A percentile compares a stretch with the other conserved stretches of the same genome.
phyloP scores from a whole-genome alignment of 768 basidiomycete genomes.

The Podaxis pistillaris region DNA sequence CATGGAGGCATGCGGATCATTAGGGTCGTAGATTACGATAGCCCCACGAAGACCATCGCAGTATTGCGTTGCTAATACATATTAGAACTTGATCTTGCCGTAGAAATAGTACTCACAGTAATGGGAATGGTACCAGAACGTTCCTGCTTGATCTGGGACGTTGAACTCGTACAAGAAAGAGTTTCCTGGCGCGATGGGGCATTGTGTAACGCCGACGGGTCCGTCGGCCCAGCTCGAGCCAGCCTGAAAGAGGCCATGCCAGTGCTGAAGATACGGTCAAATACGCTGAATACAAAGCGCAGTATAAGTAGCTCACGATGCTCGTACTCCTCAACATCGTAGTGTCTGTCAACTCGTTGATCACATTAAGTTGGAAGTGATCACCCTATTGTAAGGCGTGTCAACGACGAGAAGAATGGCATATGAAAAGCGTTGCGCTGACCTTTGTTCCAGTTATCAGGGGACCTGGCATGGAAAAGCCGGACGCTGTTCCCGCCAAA shows the following conservation, averaged over 20 bases:
- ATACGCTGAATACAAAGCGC: not conserved
- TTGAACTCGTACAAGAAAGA: constrained; percentile 40
- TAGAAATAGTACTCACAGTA: constrained; percentile 24
- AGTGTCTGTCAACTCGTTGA: constrained; percentile 43
- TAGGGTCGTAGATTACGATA: constrained; percentile 42
- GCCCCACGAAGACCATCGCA: constrained; percentile 55
- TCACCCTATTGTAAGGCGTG: constrained; percentile 30
- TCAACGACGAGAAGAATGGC: not conserved
- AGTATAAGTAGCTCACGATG: constrained; percentile 35
- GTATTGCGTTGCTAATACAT: constrained; percentile 41
- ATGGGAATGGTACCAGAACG: constrained; percentile 41
- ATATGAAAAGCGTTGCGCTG: not conserved
- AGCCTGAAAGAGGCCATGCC: constrained; percentile 41
- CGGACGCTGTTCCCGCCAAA: constrained; percentile 25
- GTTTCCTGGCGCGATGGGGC: constrained; percentile 38
- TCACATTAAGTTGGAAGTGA: constrained; percentile 45
- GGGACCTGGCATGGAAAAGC: constrained; percentile 27
- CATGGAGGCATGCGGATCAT: constrained; percentile 32
- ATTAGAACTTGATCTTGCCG: constrained; percentile 23
- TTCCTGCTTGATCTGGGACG: constrained; percentile 36
- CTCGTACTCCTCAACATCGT: constrained; percentile 50
- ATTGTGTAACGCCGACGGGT: constrained; percentile 36
- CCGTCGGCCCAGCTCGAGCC: constrained; percentile 41
- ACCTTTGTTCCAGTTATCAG: constrained; percentile 31
- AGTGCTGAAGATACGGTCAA: constrained; percentile 32